These are phyloP conservation scores for Auricularia cornea DNA, from an alignment of 768 basidiomycete genomes.

Conservation along the genomic window DNA sequence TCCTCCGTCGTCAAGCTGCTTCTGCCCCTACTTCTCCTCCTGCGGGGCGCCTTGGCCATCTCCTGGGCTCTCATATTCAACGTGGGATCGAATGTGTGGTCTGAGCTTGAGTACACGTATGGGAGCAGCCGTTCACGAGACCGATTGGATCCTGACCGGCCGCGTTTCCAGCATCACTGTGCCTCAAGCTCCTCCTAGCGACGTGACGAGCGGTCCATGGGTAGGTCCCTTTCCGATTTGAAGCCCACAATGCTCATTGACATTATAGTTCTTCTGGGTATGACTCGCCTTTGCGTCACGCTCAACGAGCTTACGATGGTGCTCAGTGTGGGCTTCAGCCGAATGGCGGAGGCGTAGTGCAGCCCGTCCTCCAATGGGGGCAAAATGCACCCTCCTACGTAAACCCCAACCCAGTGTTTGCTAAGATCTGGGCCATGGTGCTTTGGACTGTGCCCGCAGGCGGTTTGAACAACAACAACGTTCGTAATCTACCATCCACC, in stretches of 20 bases:
- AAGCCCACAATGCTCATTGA: not conserved
- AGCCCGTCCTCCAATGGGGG: slow-evolving; percentile 4
- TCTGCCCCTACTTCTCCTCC: not conserved
- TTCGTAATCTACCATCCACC: not conserved
- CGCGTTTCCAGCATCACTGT: slow-evolving; percentile 2
- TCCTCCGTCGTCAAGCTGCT: not conserved
- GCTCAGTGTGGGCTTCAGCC: slow-evolving; percentile 2
- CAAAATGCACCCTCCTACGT: not conserved
- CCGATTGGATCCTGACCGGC: no score
- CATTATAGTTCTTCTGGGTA: not conserved
- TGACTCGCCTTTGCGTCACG: not conserved
- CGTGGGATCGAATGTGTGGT: not conserved
- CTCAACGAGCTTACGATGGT: not conserved
- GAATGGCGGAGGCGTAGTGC: not conserved
- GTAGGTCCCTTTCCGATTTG: not conserved
- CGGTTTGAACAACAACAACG: slow-evolving; percentile 1
- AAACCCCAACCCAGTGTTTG: not conserved
- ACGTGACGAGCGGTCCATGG: slow-evolving; percentile 1
- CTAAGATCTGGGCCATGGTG: not conserved
- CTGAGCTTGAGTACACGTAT: slow-evolving; percentile 1
- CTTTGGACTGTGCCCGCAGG: not conserved
- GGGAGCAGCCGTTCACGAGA: not conserved
- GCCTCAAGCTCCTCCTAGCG: not conserved
- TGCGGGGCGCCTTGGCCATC: not conserved
- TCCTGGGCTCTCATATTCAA: not conserved